Conservation (phyloP, 2,329 filamentous ascomycete genomes). For the Macrophomina pseudophaseolina region DNA sequence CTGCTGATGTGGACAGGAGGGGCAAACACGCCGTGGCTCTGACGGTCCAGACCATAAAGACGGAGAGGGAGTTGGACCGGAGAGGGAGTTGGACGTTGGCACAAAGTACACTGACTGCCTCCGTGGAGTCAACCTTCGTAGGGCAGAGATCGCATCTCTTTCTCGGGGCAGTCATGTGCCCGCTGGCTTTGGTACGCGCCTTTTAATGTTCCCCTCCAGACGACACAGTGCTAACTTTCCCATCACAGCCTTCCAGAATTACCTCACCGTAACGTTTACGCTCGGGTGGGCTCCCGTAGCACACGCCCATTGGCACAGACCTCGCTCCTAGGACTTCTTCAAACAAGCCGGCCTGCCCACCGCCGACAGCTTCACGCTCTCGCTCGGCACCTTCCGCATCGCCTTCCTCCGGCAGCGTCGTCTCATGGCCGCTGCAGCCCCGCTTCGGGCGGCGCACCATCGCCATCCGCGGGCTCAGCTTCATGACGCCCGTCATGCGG, state of each 20-base stretch:
- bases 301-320: neutral
- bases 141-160: slow-evolving; percentile 71
- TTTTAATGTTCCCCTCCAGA: too few relatives aligned
- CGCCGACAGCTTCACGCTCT: slow-evolving; percentile 50
- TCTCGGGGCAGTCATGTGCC: slow-evolving; percentile 52
- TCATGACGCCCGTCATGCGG: slow-evolving; percentile 75
- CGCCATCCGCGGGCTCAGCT: slow-evolving; percentile 67
- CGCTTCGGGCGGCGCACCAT: slow-evolving; percentile 76
- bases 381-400: slow-evolving; percentile 61
- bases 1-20: neutral
- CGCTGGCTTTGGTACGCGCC: slow-evolving; percentile 38
- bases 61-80: slow-evolving; percentile 74
- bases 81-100: slow-evolving; percentile 71
- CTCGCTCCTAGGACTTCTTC: slow-evolving; percentile 46
- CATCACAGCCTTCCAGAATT: slow-evolving; percentile 46
- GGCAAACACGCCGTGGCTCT: slow-evolving; percentile 62
- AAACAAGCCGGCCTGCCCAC: slow-evolving; percentile 51
- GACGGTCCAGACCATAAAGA: slow-evolving; percentile 84
- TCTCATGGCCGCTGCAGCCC: slow-evolving; percentile 81
- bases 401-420: slow-evolving; percentile 77
- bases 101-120: slow-evolving; percentile 81
- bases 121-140: slow-evolving; percentile 73
- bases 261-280: slow-evolving; percentile 36
- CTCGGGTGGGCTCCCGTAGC: neutral
- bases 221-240: neutral